Conservation (phyloP, 192 early-diverging fungal genomes). For the Backusella mclennaniae region DNA sequence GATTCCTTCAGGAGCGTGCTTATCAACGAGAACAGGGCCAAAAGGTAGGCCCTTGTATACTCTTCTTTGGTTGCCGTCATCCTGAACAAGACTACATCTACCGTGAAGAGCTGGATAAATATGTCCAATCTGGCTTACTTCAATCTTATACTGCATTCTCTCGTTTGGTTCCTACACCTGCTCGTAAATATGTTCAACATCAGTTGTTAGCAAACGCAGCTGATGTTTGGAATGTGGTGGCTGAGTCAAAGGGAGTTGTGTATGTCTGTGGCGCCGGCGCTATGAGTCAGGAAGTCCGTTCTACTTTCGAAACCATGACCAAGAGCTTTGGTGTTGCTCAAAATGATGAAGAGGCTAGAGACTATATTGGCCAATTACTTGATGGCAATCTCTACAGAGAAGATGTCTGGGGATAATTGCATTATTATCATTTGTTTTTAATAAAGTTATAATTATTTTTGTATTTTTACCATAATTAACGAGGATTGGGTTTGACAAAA, state of each 20-base stretch:
- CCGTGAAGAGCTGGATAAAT: slow-evolving; percentile 53
- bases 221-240: slow-evolving; percentile 13
- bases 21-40: neutral
- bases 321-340: slow-evolving; percentile 28
- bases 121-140: slow-evolving; percentile 51
- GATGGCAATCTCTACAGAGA: slow-evolving; percentile 24
- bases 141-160: slow-evolving; percentile 61
- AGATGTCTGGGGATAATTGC: slow-evolving; percentile 33
- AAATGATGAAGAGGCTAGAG: slow-evolving; percentile 17
- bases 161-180: slow-evolving; percentile 46
- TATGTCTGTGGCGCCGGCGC: slow-evolving; percentile 30
- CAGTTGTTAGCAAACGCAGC: slow-evolving; percentile 28
- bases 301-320: slow-evolving; percentile 22
- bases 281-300: slow-evolving; percentile 33
- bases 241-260: slow-evolving; percentile 4
- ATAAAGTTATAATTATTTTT: neutral
- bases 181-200: slow-evolving; percentile 48
- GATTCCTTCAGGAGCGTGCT: slow-evolving; percentile 63
- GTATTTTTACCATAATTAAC: neutral
- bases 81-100: slow-evolving; percentile 71
- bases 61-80: slow-evolving; percentile 89
- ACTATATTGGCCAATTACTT: neutral
- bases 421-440: neutral
- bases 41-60: slow-evolving; percentile 12
- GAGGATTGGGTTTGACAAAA: too few species aligned